Evolutionary conservation across 2,329 filamentous ascomycete species (phyloP), one percentile per base, ranked within the genome.

Genomic region (Arthrobotrys sinensis): DNA sequence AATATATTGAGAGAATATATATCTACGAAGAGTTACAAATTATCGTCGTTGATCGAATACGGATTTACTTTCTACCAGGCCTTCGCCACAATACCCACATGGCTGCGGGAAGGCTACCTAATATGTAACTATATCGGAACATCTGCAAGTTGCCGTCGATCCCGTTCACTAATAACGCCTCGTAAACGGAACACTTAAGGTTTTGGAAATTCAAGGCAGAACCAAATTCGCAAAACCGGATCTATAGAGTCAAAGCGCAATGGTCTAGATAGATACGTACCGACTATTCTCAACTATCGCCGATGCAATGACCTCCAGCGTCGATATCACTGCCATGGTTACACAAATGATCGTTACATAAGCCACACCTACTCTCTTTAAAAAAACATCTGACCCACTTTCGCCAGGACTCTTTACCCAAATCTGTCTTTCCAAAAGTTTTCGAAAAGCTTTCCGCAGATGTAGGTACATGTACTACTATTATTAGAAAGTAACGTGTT

Each of bases 261-360:
- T 4, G 2, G 4, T 4, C 4, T 2, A 28, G 24, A 28, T 28
- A 28, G 24, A 28, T 28, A 28, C 36, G 6, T 38, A 3, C 3
- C 12, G 36, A 38, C 36, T 1, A 38, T 38, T 38, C 3, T 38
- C 36, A 10, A 34, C 46, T 11, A 24, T 34, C 24, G 12, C 6
- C 24, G 14, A 16, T 16, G n/a, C 5, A 6, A 6, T 14, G n/a
- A 16, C 2, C 14, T 16, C 11, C n/a, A 45, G 5, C 14, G 34
- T 53, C 50, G 32, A 24, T 7, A 24, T 21, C 50, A 53, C 50
- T 1, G 21, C 12, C 21, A 52, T 12, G 19, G 55, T 60, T 60
- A 60, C 55, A 60, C 55, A 60, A 28, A 43, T 40, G 36, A 10
- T 24, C 14, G 34, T 60, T 60, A 60, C 55, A 60, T 43, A 60